Evolutionary conservation across 2,329 filamentous ascomycete genomes (phyloP), one percentile per base, ranked within the genome.

Genomic region (Cercospora janseana): DNA sequence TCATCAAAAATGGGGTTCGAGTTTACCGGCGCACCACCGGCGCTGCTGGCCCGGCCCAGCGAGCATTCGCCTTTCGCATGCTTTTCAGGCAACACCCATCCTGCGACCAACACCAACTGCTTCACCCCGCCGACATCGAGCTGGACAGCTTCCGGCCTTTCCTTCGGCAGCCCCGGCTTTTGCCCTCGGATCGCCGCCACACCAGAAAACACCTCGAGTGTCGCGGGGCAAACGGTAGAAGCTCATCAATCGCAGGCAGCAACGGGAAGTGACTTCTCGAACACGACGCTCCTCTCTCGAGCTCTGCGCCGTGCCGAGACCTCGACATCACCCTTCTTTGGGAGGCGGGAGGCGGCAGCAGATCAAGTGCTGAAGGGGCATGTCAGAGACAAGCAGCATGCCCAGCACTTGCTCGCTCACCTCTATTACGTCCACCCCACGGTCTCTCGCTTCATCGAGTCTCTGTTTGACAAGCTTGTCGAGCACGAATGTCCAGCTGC

Each of bases 1-100:
- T 12, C 27, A 31, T 16, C 18, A 41, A 48, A 20, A 3, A 58
- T 58, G 56, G 40, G 40, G 35, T 58, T 58, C 52, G 53, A 58
- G 45, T 58, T 56, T 41, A 56, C 38, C 24, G 53, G 53, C 46
- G 37, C 42, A 28, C 35, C 35, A 40, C 35, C 20, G 26, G 35
- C 35, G 21, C 35, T 40, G 35, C 21, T 40, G 35, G 21, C 35
- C 21, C n/a, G 12, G 6, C 35, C 5, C 13, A 23, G 21, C 35
- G 35, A 26, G 10, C 23, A 6, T 5, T 40, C 35, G 23, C 35
- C 35, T 26, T 40, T 40, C 35, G 26, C n/a, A 15, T 24, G 1
- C 21, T 40, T 40, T 23, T 26, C 35, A 8, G 12, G 20, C 7
- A 13, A 20, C 6, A 23, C 21, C 26, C 26, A 12, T n/a, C 26